Evolutionary conservation across 345 rosid genomes (phyloP).

Genomic region (Murraya paniculata): DNA sequence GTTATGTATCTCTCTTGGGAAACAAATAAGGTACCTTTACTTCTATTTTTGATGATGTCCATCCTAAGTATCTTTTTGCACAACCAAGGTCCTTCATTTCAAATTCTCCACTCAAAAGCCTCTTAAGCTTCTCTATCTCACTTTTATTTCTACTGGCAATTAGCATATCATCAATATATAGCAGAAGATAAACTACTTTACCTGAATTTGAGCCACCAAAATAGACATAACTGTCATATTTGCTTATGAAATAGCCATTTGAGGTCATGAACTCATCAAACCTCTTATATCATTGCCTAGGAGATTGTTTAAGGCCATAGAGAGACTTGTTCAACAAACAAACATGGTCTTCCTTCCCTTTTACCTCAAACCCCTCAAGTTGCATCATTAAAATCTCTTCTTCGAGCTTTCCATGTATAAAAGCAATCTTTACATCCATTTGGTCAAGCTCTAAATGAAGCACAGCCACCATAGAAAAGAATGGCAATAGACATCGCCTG

Average conservation of each 20-base stretch:
- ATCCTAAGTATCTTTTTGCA: too few species aligned
- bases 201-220: too few species aligned
- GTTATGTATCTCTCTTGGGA: not conserved
- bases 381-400: not conserved
- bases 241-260: not conserved
- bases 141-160: not conserved
- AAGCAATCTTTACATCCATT: not conserved
- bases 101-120: not conserved
- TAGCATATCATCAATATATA: not conserved
- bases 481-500: too few species aligned
- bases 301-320: not conserved
- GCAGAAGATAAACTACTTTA: not conserved
- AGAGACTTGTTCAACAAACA: not conserved
- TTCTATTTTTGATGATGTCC: not conserved
- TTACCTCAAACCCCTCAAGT: not conserved
- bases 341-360: fast-evolving
- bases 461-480: not conserved
- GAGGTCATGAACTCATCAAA: not conserved
- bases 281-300: not conserved
- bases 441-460: not conserved
- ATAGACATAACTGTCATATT: not conserved
- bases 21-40: too few species aligned
- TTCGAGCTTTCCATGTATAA: not conserved
- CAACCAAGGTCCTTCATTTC: too few species aligned
- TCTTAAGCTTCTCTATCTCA: not conserved